These are phyloP conservation scores for Colletotrichum sp. DNA, from an alignment of 2,329 filamentous ascomycete species.

Conservation along the genomic window DNA sequence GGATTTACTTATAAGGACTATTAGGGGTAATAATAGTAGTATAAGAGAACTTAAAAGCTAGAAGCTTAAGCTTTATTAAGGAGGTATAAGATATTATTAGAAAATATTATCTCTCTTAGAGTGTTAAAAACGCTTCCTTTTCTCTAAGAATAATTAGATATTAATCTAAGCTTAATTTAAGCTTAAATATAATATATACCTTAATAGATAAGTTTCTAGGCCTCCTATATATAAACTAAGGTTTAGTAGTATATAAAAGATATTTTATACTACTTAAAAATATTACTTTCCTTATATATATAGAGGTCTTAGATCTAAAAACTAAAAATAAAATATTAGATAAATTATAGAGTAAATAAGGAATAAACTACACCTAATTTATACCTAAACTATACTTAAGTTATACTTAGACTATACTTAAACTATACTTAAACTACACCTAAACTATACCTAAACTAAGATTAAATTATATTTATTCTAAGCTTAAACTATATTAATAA, in stretches of 20 bases:
- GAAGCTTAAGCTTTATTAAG: neutral
- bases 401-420: neutral
- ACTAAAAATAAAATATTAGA: neutral
- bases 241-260: neutral
- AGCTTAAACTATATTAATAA: neutral
- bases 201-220: neutral
- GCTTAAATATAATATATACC: neutral
- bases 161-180: neutral
- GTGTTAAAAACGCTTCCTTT: neutral
- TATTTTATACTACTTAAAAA: neutral
- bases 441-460: neutral
- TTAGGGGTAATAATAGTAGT: neutral
- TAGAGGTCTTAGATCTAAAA: neutral
- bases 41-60: neutral
- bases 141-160: neutral
- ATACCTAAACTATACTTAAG: neutral
- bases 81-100: neutral
- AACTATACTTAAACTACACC: neutral
- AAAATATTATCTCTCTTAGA: neutral
- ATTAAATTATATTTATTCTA: neutral
- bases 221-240: neutral
- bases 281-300: neutral
- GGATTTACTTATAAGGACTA: neutral
- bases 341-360: neutral
- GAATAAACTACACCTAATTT: neutral